phyloP scores from a whole-genome alignment of 2,329 filamentous ascomycete genomes.

The Penicillium thymicola region DNA sequence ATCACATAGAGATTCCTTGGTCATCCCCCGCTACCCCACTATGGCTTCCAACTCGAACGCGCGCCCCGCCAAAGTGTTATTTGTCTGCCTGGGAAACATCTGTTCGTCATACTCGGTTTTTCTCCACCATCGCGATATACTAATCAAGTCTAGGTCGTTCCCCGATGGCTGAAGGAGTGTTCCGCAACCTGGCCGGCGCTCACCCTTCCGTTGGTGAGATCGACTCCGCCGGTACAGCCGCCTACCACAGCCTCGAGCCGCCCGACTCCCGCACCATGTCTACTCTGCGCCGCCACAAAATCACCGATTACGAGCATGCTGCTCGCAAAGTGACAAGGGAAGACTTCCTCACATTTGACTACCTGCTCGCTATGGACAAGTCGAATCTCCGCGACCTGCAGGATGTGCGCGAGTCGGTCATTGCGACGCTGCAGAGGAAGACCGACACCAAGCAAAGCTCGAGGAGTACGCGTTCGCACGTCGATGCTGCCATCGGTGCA shows the following conservation, averaged over 20 bases:
- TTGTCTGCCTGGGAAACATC: constrained; percentile 96
- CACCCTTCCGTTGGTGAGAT: constrained; percentile 62
- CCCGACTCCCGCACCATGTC: constrained; percentile 82
- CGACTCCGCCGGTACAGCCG: constrained; percentile 87
- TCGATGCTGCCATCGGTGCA: constrained; percentile 32
- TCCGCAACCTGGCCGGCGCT: constrained; percentile 65
- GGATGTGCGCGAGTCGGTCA: constrained; percentile 54
- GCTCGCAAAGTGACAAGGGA: constrained; percentile 68
- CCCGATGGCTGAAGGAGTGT: constrained; percentile 95
- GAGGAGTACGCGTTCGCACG: constrained; percentile 37
- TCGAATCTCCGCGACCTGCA: constrained; percentile 72
- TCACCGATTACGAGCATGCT: constrained; percentile 71
- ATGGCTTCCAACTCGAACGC: constrained; percentile 23
- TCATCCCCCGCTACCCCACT: not conserved
- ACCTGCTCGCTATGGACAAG: constrained; percentile 91
- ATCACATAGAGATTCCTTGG: not conserved
- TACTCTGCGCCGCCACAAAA: constrained; percentile 70
- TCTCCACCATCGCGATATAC: not conserved
- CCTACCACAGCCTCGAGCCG: constrained; percentile 73
- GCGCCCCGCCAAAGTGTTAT: constrained; percentile 67
- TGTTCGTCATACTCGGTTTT: constrained; percentile 50
- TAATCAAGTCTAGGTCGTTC: constrained; percentile 57
- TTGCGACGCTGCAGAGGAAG: constrained; percentile 46
- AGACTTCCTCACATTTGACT: constrained; percentile 86
- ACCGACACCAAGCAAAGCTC: constrained; percentile 20